Evolutionary conservation across 495 filamentous ascomycete species (phyloP), one percentile per base, ranked within the genome.

Genomic region (Articulospora tetracladia): DNA sequence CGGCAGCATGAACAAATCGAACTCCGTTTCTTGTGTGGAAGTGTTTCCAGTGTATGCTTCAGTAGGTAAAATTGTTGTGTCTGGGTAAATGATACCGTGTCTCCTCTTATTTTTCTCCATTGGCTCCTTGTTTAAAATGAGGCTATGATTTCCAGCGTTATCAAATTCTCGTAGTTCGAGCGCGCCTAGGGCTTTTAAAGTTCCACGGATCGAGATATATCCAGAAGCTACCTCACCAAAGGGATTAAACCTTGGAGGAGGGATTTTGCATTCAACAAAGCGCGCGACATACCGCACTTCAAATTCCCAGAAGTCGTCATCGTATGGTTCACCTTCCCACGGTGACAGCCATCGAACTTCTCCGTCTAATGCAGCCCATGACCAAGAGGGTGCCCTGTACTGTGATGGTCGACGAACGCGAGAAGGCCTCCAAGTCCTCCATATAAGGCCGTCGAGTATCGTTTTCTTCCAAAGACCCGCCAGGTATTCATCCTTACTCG

Each of bases 401-500:
- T 30, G 24, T 34, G 24, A 12, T n/a, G 51, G 26, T 48, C 44
- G 44, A 24, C 44, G 44, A 48, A 48, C 22, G 11, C 44, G 44
- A 48, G 44, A 48, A 19, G 44, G 44, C 7, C 22, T n/a, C 15
- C 15, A 8, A n/a, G 44, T 23, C 22, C 19, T 48, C 51, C 51
- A 54, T 32, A 54, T 15, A 11, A 54, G 24, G 6, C 19, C 51
- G 3, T 54, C 3, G 4, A 26, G 13, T 54, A 54, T 7, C 24
- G 24, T 30, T 22, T 46, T 44, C 22, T 26, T 56, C 53, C 53
- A 56, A 12, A 56, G 23, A 15, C 53, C 53, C 11, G 53, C 53
- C 7, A 56, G 3, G 25, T 56, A 56, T 3, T 22, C n/a, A 24
- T 44, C 53, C 13, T 24, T 6, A 3, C 1, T 22, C 6, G n/a